These are phyloP conservation scores for Musa beccarii DNA, from an alignment of 176 grass and related monocot species.

Conservation along the genomic window DNA sequence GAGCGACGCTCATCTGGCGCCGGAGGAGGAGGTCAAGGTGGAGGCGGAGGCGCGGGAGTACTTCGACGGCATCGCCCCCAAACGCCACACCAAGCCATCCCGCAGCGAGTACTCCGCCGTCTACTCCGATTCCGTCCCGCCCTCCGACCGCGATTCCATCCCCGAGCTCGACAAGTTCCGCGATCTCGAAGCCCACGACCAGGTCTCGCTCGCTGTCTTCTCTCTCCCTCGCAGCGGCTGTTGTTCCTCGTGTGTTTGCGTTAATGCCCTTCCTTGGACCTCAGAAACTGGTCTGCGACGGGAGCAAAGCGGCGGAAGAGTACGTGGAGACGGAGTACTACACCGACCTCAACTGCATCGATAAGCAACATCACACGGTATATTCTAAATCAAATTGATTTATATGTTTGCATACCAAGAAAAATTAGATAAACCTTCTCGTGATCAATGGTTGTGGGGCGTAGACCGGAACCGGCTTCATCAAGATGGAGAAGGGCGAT, in stretches of 20 bases:
- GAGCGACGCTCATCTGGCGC: constrained; percentile 53
- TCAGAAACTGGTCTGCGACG: constrained; percentile 49
- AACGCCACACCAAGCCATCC: constrained; percentile 80
- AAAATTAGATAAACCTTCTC: not conserved
- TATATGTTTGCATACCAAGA: not conserved
- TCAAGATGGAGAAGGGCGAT: constrained; percentile 44
- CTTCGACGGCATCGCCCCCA: constrained; percentile 53
- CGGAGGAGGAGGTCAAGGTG: constrained; percentile 39
- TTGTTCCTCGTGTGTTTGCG: not conserved
- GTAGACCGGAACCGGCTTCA: constrained; percentile 85
- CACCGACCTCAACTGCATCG: constrained; percentile 55
- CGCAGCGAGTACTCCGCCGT: constrained; percentile 54
- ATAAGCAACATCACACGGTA: constrained; percentile 85
- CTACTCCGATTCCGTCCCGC: constrained; percentile 39
- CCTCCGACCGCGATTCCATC: constrained; percentile 23
- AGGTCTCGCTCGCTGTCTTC: constrained; percentile 10
- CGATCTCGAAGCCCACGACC: constrained; percentile 44
- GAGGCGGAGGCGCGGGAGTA: constrained; percentile 51
- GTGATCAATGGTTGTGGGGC: not conserved
- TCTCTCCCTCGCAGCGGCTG: not conserved
- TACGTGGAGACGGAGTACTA: constrained; percentile 78
- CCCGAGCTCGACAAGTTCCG: constrained; percentile 60
- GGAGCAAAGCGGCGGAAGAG: constrained; percentile 42
- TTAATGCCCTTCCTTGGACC: not conserved
- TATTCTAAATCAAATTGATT: not conserved